phyloP scores from a whole-genome alignment of 1,139 yeast genomes.

The Kluyveromyces sp. region DNA sequence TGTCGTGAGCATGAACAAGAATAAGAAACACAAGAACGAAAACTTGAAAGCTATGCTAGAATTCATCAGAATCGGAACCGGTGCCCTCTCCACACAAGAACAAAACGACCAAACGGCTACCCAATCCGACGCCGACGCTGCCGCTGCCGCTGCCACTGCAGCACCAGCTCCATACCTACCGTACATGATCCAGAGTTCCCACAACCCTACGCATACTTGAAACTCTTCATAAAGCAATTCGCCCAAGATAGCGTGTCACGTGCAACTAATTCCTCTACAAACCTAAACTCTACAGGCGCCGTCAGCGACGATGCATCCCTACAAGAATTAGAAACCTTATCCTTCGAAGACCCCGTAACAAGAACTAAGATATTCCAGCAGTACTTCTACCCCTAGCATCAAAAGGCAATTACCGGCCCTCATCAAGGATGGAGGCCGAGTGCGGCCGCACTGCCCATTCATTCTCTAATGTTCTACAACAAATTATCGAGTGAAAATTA shows the following conservation, averaged over 20 bases:
- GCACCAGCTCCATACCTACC: conserved; percentile 39
- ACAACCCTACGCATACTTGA: conserved; percentile 54
- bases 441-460: conserved; percentile 51
- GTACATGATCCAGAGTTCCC: conserved; percentile 46
- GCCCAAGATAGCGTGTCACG: conserved; percentile 9
- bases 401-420: conserved; percentile 43
- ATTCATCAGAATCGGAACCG: conserved; percentile 38
- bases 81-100: conserved; percentile 12
- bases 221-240: conserved; percentile 41
- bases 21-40: conserved; percentile 32
- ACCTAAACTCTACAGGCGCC: conserved; percentile 4
- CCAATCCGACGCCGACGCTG: conserved; percentile 5
- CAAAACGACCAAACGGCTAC: conserved; percentile 1
- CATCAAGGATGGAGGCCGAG: conserved; percentile 67
- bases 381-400: conserved; percentile 44
- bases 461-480: not conserved
- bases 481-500: not conserved
- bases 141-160: not conserved
- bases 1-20: conserved; percentile 24
- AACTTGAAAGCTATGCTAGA: conserved; percentile 40
- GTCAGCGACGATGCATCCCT: conserved; percentile 12
- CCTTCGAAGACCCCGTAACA: conserved; percentile 55
- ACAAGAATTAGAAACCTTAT: conserved; percentile 28
- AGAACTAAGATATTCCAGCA: conserved; percentile 50
- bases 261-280: too few relatives aligned